These are phyloP conservation scores for Lachnellula arida DNA, from an alignment of 2,329 filamentous ascomycete species.

Conservation along the genomic window DNA sequence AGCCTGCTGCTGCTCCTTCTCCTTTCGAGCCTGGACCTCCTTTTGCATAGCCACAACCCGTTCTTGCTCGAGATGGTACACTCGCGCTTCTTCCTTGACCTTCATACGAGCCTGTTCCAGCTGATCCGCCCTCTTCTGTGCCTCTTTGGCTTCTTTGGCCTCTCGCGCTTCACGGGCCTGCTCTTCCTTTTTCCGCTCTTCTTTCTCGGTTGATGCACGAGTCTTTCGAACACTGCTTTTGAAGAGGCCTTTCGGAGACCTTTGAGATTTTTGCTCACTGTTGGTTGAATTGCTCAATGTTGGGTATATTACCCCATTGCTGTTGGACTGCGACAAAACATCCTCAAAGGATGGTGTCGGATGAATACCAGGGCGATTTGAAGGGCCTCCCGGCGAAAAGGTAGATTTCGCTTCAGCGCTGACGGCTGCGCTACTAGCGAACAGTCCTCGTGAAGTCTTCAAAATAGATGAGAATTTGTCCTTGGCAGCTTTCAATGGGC, in stretches of 20 bases:
- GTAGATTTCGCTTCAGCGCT: slow-evolving; percentile 59
- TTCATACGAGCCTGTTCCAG: slow-evolving; percentile 64
- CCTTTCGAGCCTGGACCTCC: slow-evolving; percentile 48
- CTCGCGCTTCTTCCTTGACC: slow-evolving; percentile 62
- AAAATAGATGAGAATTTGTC: slow-evolving; percentile 88
- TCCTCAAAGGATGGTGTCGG: slow-evolving; percentile 44
- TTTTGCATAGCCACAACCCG: slow-evolving; percentile 49
- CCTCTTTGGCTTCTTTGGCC: slow-evolving; percentile 55
- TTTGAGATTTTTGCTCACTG: slow-evolving; percentile 10
- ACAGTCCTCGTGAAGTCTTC: slow-evolving; percentile 79
- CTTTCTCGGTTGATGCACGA: slow-evolving; percentile 55
- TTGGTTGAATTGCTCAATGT: slow-evolving; percentile 37
- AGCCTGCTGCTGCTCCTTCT: slow-evolving; percentile 42
- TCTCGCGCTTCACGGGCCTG: slow-evolving; percentile 58
- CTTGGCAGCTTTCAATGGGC: slow-evolving; percentile 86
- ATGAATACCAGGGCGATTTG: slow-evolving; percentile 42
- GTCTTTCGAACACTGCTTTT: slow-evolving; percentile 39
- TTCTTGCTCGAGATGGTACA: slow-evolving; percentile 55
- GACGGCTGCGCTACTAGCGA: slow-evolving; percentile 68
- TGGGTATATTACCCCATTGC: slow-evolving; percentile 37
- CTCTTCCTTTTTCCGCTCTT: slow-evolving; percentile 58
- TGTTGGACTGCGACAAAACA: slow-evolving; percentile 33
- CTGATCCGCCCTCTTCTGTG: slow-evolving; percentile 55
- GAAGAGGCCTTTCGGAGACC: slow-evolving; percentile 23
- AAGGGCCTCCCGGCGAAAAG: slow-evolving; percentile 45